Conservation (phyloP, 805 yeast genomes). For the Starmerella powellii region DNA sequence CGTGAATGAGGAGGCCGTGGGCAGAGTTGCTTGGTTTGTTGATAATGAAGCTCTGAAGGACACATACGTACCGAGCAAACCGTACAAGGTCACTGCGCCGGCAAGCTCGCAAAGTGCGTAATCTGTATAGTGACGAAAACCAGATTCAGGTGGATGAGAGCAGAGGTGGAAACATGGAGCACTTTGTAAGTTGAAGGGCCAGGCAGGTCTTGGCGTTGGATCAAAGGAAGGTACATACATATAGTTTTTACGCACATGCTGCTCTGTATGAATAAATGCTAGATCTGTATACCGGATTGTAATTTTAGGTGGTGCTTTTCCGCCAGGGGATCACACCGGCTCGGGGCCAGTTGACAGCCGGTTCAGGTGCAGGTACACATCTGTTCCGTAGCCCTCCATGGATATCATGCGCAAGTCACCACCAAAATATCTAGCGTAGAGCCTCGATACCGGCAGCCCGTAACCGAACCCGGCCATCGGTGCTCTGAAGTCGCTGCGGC, state of each 20-base stretch:
- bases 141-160: too few relatives aligned
- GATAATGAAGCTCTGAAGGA: constrained; percentile 85
- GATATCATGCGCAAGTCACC: constrained; percentile 78
- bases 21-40: constrained; percentile 93
- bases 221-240: neutral
- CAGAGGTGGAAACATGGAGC: neutral
- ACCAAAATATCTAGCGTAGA: constrained; percentile 82
- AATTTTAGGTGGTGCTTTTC: too few relatives aligned
- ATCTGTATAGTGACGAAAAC: too few relatives aligned
- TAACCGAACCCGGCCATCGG: constrained; percentile 95
- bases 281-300: too few relatives aligned
- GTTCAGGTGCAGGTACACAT: constrained; percentile 76
- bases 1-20: constrained; percentile 93
- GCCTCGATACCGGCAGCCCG: constrained; percentile 73
- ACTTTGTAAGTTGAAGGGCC: neutral
- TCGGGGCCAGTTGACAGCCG: constrained; percentile 62
- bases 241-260: neutral
- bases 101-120: neutral
- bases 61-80: constrained; percentile 58
- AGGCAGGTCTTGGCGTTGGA: too few relatives aligned
- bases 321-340: constrained; percentile 42
- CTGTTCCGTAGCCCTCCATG: constrained; percentile 93
- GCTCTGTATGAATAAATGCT: too few relatives aligned
- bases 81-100: constrained; percentile 46
- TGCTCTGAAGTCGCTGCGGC: constrained; percentile 59